Evolutionary conservation across 192 early-diverging fungal species (phyloP).

Genomic region (Lunasporangiospora selenospora): DNA sequence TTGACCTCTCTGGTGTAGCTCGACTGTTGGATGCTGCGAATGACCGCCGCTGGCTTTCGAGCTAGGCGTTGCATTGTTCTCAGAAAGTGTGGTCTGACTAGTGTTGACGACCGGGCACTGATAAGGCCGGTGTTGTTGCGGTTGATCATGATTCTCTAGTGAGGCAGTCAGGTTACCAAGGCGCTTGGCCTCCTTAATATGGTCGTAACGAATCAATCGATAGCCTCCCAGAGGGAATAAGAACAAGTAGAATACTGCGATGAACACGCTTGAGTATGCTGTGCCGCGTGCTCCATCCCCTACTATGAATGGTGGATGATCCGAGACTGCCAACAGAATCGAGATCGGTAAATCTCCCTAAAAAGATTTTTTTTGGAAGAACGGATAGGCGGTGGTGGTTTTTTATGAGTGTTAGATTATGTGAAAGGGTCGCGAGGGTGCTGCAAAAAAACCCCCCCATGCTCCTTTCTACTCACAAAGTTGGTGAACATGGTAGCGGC

Average conservation of each 20-base stretch:
- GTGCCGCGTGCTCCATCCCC: conserved; percentile 36
- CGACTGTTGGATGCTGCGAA: too few relatives aligned
- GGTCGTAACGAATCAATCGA: conserved; percentile 31
- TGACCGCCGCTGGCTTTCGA: too few relatives aligned
- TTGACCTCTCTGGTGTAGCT: too few relatives aligned
- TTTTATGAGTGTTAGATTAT: too few relatives aligned
- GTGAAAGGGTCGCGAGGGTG: too few relatives aligned
- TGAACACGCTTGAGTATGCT: conserved; percentile 40
- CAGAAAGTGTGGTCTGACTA: conserved; percentile 7
- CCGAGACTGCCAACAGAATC: conserved; percentile 36
- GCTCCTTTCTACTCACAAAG: conserved; percentile 35
- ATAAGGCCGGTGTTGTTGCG: background rate
- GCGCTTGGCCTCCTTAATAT: conserved; percentile 39
- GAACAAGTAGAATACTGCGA: conserved; percentile 31
- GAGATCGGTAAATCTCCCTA: conserved; percentile 48
- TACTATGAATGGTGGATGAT: conserved; percentile 41
- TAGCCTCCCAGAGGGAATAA: conserved; percentile 44
- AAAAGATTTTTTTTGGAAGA: too few relatives aligned
- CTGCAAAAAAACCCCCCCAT: too few relatives aligned
- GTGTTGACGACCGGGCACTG: background rate
- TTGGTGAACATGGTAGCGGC: conserved; percentile 45
- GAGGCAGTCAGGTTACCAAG: conserved; percentile 1
- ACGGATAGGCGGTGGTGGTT: too few relatives aligned
- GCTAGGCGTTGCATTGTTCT: too few relatives aligned
- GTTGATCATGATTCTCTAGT: conserved; percentile 2